Evolutionary conservation across 495 filamentous ascomycete genomes (phyloP).

Genomic region (Penicillium antarcticum): DNA sequence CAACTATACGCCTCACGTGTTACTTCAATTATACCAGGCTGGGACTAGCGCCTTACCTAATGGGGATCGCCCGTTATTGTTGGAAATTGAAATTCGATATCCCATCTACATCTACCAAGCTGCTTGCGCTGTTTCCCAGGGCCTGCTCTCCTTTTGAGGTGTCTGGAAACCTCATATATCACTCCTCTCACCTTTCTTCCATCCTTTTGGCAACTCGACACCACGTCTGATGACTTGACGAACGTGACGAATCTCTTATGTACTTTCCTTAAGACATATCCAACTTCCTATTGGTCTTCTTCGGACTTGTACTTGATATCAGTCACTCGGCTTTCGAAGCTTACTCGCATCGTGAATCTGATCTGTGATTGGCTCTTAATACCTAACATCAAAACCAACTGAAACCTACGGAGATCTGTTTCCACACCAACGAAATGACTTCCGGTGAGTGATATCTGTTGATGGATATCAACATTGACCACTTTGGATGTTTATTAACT

Average conservation of each 20-base stretch:
- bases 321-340: neutral
- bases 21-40: slow-evolving; percentile 4
- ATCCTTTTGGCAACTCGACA: slow-evolving; percentile 20
- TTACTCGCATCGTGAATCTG: neutral
- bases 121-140: neutral
- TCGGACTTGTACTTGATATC: slow-evolving; percentile 8
- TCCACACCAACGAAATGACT: slow-evolving; percentile 1
- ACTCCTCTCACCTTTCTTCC: slow-evolving; percentile 6
- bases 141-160: slow-evolving; percentile 6
- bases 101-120: slow-evolving; percentile 1
- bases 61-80: slow-evolving; percentile 10
- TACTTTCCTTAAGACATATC: slow-evolving; percentile 28
- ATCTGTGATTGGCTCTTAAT: slow-evolving; percentile 5
- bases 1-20: slow-evolving; percentile 8
- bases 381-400: slow-evolving; percentile 5
- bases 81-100: slow-evolving; percentile 10
- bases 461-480: neutral
- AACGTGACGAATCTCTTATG: slow-evolving; percentile 46
- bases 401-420: neutral
- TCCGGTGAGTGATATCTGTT: slow-evolving; percentile 2
- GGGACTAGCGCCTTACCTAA: slow-evolving; percentile 13
- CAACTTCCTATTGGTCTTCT: slow-evolving; percentile 12
- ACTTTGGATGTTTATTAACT: neutral
- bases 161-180: neutral
- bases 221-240: slow-evolving; percentile 43